Conservation (phyloP, 2,329 filamentous ascomycete genomes). For the Beauveria sp. region DNA sequence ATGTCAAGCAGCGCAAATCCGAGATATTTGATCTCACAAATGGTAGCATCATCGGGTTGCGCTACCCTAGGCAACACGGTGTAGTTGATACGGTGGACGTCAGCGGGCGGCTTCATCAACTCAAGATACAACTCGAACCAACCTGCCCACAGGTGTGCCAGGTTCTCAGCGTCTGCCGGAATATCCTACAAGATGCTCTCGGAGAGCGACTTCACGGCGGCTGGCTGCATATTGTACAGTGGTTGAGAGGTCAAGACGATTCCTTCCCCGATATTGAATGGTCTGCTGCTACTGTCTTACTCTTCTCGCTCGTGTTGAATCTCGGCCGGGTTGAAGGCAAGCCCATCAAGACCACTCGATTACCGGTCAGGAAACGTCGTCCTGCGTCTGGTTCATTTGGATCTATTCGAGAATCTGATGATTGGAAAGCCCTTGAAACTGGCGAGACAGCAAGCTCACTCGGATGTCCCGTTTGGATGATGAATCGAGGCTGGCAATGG, state of each 20-base stretch:
- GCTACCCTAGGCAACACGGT: constrained; percentile 50
- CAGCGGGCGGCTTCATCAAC: constrained; percentile 54
- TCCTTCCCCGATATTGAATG: constrained; percentile 53
- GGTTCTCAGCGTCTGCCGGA: constrained; percentile 54
- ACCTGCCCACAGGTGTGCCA: constrained; percentile 53
- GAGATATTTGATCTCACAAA: constrained; percentile 39
- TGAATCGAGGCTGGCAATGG: constrained; percentile 64
- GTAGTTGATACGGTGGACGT: constrained; percentile 59
- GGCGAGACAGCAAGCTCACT: constrained; percentile 40
- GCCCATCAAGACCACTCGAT: constrained; percentile 18
- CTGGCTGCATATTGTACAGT: constrained; percentile 69
- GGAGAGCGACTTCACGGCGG: constrained; percentile 56
- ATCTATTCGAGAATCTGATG: constrained; percentile 27
- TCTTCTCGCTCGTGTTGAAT: constrained; percentile 57
- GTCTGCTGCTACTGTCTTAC: constrained; percentile 57
- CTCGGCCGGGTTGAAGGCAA: constrained; percentile 36
- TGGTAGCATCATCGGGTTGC: constrained; percentile 44
- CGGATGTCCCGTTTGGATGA: constrained; percentile 49
- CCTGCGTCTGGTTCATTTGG: constrained; percentile 28
- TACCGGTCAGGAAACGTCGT: constrained; percentile 24
- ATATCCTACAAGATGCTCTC: constrained; percentile 51
- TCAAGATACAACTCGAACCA: constrained; percentile 61
- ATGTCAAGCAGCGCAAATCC: constrained; percentile 38
- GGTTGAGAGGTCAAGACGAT: constrained; percentile 48
- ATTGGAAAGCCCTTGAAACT: constrained; percentile 42